Percentiles rank a stretch among this genome's conserved stretches.
Conservation (phyloP, 1,139 yeast species). For the Debaryomyces singareniensis region DNA sequence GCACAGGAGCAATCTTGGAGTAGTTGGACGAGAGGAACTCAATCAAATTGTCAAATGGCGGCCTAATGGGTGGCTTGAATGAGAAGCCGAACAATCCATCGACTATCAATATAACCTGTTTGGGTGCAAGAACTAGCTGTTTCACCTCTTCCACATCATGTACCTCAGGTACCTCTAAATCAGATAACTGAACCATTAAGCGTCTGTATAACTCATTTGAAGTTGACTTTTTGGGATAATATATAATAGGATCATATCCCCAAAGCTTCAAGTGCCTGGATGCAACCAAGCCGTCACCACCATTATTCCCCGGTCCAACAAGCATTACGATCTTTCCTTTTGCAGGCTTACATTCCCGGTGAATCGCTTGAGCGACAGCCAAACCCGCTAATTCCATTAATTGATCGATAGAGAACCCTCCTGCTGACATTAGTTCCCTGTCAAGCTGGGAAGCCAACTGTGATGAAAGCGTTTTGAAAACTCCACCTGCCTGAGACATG, state of each 20-base stretch:
- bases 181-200: conserved; percentile 53
- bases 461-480: conserved; percentile 45
- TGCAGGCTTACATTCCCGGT: conserved; percentile 36
- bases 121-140: conserved; percentile 13
- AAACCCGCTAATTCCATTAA: conserved; percentile 96
- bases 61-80: conserved; percentile 81
- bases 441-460: conserved; percentile 76
- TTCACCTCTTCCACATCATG: conserved; percentile 30
- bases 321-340: conserved; percentile 51
- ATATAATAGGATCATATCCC: conserved; percentile 66
- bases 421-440: conserved; percentile 77
- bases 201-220: conserved; percentile 37
- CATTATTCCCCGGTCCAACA: conserved; percentile 95
- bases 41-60: conserved; percentile 65
- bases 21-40: conserved; percentile 31
- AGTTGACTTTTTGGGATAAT: conserved; percentile 55
- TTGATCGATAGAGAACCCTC: conserved; percentile 85
- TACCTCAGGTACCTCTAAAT: conserved; percentile 44
- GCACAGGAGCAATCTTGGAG: conserved; percentile 44
- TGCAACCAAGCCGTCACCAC: conserved; percentile 95
- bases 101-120: conserved; percentile 35
- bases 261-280: conserved; percentile 82
- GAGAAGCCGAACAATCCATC: conserved; percentile 94
- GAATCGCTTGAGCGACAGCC: conserved; percentile 85
- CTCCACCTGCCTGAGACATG: not conserved